phyloP scores from a whole-genome alignment of 1,284 basidiomycete species.

The Gymnopus androsaceus region DNA sequence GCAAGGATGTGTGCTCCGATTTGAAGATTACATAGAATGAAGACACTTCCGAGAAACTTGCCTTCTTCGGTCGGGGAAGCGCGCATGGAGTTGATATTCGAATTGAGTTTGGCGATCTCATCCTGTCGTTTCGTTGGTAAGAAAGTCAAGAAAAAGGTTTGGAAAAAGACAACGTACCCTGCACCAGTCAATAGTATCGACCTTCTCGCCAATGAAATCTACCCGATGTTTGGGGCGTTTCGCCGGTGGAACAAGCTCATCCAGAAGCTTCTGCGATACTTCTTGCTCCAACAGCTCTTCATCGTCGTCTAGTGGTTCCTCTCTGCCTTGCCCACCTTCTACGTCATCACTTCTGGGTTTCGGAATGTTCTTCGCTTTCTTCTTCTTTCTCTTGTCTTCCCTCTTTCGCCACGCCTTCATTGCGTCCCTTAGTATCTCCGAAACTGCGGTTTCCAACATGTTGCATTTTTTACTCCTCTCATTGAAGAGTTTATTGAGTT shows the following conservation, averaged over 20 bases:
- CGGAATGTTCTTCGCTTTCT: background rate
- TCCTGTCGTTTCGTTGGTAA: slow-evolving; percentile 31
- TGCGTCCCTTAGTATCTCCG: slow-evolving; percentile 58
- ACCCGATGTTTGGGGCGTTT: slow-evolving; percentile 65
- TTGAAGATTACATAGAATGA: slow-evolving; percentile 81
- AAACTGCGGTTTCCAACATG: slow-evolving; percentile 67
- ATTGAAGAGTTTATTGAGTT: slow-evolving; percentile 65
- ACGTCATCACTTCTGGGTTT: slow-evolving; percentile 6
- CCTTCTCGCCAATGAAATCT: slow-evolving; percentile 66
- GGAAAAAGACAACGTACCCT: slow-evolving; percentile 35
- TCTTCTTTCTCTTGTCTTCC: slow-evolving; percentile 32
- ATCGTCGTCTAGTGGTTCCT: background rate
- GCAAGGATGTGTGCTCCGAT: slow-evolving; percentile 75
- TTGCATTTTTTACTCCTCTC: slow-evolving; percentile 56
- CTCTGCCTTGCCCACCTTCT: background rate
- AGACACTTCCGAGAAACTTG: slow-evolving; percentile 65
- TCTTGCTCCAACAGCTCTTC: slow-evolving; percentile 17
- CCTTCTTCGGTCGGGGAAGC: slow-evolving; percentile 28
- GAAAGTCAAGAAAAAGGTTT: background rate
- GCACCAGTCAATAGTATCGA: slow-evolving; percentile 77
- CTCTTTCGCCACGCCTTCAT: slow-evolving; percentile 39
- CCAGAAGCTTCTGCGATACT: slow-evolving; percentile 31
- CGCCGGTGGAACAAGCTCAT: slow-evolving; percentile 56
- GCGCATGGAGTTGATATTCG: slow-evolving; percentile 41
- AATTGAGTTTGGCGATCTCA: slow-evolving; percentile 54